phyloP scores from a whole-genome alignment of 345 rosid species.

The Gossypium sturtianum region DNA sequence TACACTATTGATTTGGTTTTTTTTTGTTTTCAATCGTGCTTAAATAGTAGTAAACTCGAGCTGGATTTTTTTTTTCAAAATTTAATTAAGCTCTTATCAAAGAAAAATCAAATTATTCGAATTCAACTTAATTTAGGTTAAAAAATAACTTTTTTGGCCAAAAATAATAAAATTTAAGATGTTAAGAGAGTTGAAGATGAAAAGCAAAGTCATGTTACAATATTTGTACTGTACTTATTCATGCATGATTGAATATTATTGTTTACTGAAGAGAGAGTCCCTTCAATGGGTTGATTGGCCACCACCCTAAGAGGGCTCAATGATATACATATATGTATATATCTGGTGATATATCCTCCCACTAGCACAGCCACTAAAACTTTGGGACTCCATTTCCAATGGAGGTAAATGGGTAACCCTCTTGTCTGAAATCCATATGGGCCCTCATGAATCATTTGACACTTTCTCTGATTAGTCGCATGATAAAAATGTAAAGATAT shows the following conservation, averaged over 20 bases:
- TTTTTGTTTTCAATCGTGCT: neutral
- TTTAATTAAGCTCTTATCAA: too few species aligned
- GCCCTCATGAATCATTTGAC: conserved; percentile 29
- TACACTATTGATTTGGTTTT: conserved; percentile 2
- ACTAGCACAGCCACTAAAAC: conserved; percentile 47
- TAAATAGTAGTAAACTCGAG: too few species aligned
- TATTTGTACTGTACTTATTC: conserved; percentile 32
- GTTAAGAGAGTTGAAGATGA: conserved; percentile 13
- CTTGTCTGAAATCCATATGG: conserved; percentile 32
- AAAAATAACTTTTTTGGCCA: too few species aligned
- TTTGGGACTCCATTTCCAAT: conserved; percentile 10
- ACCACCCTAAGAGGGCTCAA: conserved; percentile 14
- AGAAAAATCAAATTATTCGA: too few species aligned
- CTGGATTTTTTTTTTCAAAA: too few species aligned
- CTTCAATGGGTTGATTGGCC: conserved; percentile 33
- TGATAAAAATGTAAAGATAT: conserved; percentile 19
- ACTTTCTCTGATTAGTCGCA: conserved; percentile 21
- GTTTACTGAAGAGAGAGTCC: conserved; percentile 20
- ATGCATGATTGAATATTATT: conserved; percentile 41
- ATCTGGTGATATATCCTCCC: conserved; percentile 23
- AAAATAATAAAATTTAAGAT: neutral
- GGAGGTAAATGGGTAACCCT: conserved; percentile 44
- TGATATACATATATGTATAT: too few species aligned
- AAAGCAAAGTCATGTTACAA: conserved; percentile 28
- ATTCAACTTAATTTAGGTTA: too few species aligned